These are phyloP conservation scores for Venustampulla echinocandica DNA, from an alignment of 495 filamentous ascomycete species.

Conservation along the genomic window DNA sequence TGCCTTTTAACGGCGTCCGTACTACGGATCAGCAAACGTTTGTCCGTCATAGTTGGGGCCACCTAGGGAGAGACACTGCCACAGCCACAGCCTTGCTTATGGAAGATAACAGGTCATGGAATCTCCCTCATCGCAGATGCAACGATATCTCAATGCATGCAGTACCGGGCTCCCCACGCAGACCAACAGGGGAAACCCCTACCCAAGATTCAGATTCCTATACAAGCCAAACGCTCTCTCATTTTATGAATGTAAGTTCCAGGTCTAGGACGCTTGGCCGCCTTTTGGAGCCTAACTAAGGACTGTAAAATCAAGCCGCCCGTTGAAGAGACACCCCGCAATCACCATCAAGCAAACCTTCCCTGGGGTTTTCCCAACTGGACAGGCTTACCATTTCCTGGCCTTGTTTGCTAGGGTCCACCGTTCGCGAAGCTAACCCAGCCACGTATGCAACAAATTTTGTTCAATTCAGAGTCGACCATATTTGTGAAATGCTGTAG, in stretches of 20 bases:
- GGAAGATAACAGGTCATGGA: not conserved
- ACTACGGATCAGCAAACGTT: slow-evolving; percentile 17
- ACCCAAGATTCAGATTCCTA: not conserved
- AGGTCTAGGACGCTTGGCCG: slow-evolving; percentile 1
- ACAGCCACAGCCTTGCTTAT: not conserved
- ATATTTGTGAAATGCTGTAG: slow-evolving; percentile 15
- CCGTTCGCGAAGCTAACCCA: slow-evolving; percentile 5
- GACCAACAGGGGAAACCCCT: not conserved
- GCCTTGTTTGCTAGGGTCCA: slow-evolving; percentile 16
- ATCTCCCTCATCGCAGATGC: not conserved
- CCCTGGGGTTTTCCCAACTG: slow-evolving; percentile 1
- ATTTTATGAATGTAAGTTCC: slow-evolving; percentile 4
- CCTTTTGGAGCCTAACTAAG: slow-evolving; percentile 3
- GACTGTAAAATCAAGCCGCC: slow-evolving; percentile 5
- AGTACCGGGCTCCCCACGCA: slow-evolving; percentile 11
- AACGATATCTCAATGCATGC: slow-evolving; percentile 9
- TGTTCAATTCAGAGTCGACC: slow-evolving; percentile 1
- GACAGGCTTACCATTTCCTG: slow-evolving; percentile 5
- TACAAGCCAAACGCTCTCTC: slow-evolving; percentile 15
- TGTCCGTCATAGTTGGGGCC: slow-evolving; percentile 2
- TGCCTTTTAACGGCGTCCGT: slow-evolving; percentile 9
- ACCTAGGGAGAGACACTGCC: not conserved
- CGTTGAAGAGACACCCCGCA: slow-evolving; percentile 5
- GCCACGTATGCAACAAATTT: slow-evolving; percentile 13
- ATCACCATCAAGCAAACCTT: slow-evolving; percentile 21